Evolutionary conservation across 2,329 filamentous ascomycete species (phyloP).

Genomic region (Ophiostoma himal-ulmi): DNA sequence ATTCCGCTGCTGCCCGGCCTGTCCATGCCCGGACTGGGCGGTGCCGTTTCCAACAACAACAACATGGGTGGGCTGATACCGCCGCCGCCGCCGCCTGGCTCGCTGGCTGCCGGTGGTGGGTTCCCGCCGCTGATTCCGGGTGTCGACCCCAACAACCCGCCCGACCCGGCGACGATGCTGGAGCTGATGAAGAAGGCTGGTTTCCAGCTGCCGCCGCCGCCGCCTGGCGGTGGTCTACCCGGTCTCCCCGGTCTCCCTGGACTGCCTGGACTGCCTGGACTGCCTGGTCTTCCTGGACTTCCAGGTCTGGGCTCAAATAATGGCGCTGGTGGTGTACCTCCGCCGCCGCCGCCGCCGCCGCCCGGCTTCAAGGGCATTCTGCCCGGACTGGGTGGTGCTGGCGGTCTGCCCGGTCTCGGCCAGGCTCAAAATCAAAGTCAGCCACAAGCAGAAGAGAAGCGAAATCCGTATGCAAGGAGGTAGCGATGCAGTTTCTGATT

Average conservation of each 20-base stretch:
- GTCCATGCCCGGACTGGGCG: conserved; percentile 49
- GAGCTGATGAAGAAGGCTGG: conserved; percentile 62
- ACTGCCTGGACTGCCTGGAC: background rate
- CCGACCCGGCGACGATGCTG: conserved; percentile 55
- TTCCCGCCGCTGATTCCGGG: conserved; percentile 43
- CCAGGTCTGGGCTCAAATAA: background rate
- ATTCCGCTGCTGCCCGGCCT: conserved; percentile 56
- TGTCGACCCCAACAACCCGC: conserved; percentile 54
- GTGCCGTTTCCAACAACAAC: conserved; percentile 30
- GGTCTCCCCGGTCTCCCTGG: background rate
- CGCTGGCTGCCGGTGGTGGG: conserved; percentile 35
- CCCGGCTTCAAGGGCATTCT: conserved; percentile 30
- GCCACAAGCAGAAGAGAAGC: conserved; percentile 39
- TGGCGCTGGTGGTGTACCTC: conserved; percentile 31
- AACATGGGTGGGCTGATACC: conserved; percentile 35
- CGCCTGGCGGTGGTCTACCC: conserved; percentile 17
- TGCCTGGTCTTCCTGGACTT: background rate
- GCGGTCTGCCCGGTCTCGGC: conserved; percentile 31
- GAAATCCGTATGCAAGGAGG: background rate
- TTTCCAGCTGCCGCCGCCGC: conserved; percentile 52
- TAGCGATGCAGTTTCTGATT: background rate
- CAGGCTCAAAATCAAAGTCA: conserved; percentile 33
- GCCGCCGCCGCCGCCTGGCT: conserved; percentile 44
- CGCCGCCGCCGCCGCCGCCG: conserved; percentile 34
- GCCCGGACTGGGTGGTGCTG: conserved; percentile 30